Evolutionary conservation across 176 grass and related monocot species (phyloP), one percentile per base, ranked within the genome.

Genomic region (Bromus sterilis): DNA sequence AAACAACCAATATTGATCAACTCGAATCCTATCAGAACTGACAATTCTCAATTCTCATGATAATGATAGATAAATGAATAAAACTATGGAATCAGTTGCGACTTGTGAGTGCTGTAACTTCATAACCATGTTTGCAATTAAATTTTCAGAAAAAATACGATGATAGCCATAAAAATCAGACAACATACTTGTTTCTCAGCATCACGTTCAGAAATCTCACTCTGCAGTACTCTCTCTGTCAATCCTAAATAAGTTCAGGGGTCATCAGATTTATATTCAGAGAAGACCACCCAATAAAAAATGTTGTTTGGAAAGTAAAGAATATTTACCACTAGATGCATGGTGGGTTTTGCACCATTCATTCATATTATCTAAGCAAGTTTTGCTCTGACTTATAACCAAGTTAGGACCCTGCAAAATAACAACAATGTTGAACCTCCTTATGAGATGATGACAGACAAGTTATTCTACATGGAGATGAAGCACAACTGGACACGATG

Each of bases 281-380:
- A 65, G 0, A 72, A 28, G 46, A 33, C 51, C 8, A 20, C 35
- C 18, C 13, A 69, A 75, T 11, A 89, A 43, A 18, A 49, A 77
- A 9, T 55, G 11, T 31, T 18, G 56, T 42, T 40, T 55, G 53
- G 13, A 86, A 72, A 66, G 63, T 28, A 32, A 11, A 83, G 41
- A 60, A 1, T 81, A 61, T 64, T 53, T 92, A 97, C 94, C 91
- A 82, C 89, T 97, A 89, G 91, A 76, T 80, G 79, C 76, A 82
- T 97, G 91, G 56, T 97, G 94, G 31, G 65, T 89, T 64, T 75
- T 78, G 64, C 94, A 97, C 94, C 94, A 97, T 86, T 94, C 85
- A 66, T 64, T 80, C 94, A 97, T 94, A 56, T 89, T 90, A 77
- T 97, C 94, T 79, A 97, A 90, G 77, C 83, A 83, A 33, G 90